Percentiles rank a stretch among this genome's conserved stretches.
Evolutionary conservation across 2,329 filamentous ascomycete genomes (phyloP).

Genomic region (Verticillium klebahnii): DNA sequence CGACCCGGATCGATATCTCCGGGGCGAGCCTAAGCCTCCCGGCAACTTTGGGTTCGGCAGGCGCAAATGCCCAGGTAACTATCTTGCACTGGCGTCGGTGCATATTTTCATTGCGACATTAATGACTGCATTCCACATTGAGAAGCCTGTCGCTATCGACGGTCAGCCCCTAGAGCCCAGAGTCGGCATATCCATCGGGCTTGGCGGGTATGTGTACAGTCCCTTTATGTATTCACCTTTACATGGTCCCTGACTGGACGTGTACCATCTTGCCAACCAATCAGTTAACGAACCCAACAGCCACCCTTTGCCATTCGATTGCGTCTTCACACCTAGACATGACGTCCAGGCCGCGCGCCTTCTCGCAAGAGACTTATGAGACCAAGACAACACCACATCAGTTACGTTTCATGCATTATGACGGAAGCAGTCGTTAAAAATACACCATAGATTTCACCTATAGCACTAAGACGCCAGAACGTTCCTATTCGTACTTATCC

Average conservation of each 20-base stretch:
- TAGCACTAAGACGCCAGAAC: neutral
- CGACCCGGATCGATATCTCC: slow-evolving; percentile 41
- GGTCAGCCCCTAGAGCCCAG: slow-evolving; percentile 19
- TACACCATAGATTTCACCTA: neutral
- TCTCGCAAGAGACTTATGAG: neutral
- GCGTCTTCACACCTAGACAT: neutral
- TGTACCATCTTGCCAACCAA: neutral
- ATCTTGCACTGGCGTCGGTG: slow-evolving; percentile 40
- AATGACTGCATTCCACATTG: slow-evolving; percentile 30
- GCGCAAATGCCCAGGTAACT: slow-evolving; percentile 44
- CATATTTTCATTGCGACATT: slow-evolving; percentile 37
- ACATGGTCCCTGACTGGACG: neutral
- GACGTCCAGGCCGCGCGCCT: neutral
- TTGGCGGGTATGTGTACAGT: slow-evolving; percentile 6
- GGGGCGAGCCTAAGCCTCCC: slow-evolving; percentile 38
- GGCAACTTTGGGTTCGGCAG: slow-evolving; percentile 50
- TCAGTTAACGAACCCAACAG: neutral
- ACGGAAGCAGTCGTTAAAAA: neutral
- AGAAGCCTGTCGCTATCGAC: slow-evolving; percentile 23
- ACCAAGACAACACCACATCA: neutral
- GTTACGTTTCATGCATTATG: neutral
- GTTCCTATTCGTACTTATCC: too few relatives aligned
- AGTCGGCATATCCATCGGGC: slow-evolving; percentile 11
- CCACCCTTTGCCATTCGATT: neutral
- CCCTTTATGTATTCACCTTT: neutral